A percentile compares a stretch with the other conserved stretches of the same genome.
phyloP scores from a whole-genome alignment of 2,329 filamentous ascomycete genomes.

The Sarocladium oryzae region DNA sequence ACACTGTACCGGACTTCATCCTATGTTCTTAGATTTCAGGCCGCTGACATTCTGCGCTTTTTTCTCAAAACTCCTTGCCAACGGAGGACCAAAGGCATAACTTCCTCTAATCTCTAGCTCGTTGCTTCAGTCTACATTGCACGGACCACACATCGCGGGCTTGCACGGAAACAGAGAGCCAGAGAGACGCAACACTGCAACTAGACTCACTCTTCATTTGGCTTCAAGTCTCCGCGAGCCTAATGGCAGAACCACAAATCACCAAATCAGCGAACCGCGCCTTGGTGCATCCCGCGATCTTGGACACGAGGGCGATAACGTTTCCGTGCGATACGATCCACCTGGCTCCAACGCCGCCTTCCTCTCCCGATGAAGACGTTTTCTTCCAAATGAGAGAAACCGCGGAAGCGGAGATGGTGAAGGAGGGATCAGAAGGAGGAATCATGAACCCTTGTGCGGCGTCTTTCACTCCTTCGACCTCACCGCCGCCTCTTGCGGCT shows the following conservation, averaged over 20 bases:
- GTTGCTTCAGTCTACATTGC: too few species aligned
- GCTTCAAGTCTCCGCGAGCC: too few species aligned
- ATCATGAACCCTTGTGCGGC: slow-evolving; percentile 11
- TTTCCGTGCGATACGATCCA: neutral
- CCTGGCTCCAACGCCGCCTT: neutral
- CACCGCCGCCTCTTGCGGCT: neutral
- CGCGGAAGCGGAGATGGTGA: neutral
- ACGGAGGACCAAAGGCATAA: too few species aligned
- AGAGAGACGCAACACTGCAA: neutral
- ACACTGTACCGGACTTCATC: too few species aligned
- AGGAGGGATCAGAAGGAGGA: neutral
- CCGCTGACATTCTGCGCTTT: too few species aligned
- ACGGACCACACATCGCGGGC: too few species aligned
- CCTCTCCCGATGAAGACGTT: neutral
- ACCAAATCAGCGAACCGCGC: neutral
- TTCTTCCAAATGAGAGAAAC: neutral
- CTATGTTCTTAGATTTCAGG: too few species aligned
- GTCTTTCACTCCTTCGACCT: neutral
- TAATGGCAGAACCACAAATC: neutral
- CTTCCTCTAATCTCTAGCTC: too few species aligned
- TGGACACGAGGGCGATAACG: neutral
- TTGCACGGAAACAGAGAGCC: neutral
- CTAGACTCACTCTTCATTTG: too few species aligned
- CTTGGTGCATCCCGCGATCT: neutral
- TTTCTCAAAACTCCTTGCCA: too few species aligned